phyloP scores from a whole-genome alignment of 208 protist species.

The Crithidia mellificae region DNA sequence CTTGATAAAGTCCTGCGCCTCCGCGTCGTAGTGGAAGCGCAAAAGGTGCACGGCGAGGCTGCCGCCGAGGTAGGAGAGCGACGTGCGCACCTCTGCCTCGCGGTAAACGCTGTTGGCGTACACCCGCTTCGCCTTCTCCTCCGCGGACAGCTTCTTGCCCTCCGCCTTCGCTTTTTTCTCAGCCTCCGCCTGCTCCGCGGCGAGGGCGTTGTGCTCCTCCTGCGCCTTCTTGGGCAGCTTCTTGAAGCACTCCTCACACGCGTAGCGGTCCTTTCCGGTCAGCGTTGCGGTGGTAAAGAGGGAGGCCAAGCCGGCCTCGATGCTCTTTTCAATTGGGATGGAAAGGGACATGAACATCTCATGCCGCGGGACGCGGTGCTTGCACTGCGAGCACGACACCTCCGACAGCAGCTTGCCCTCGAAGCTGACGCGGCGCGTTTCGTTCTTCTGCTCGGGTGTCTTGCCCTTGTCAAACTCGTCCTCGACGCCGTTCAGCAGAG shows the following conservation, averaged over 20 bases:
- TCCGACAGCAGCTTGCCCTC: conserved; percentile 65
- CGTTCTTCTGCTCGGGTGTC: conserved; percentile 54
- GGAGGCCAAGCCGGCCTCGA: conserved; percentile 54
- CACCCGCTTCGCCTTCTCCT: conserved; percentile 33
- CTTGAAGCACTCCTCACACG: conserved; percentile 85
- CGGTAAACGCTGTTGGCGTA: conserved; percentile 71
- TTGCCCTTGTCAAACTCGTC: conserved; percentile 84
- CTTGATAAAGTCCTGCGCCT: conserved; percentile 64
- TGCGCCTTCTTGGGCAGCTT: conserved; percentile 51
- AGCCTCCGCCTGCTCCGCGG: conserved; percentile 39
- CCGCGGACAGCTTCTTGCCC: conserved; percentile 33
- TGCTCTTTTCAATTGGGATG: conserved; percentile 65
- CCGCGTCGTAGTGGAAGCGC: conserved; percentile 74
- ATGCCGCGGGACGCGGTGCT: conserved; percentile 42
- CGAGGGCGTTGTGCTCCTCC: conserved; percentile 62
- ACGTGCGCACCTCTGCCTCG: conserved; percentile 67
- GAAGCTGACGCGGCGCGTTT: conserved; percentile 58
- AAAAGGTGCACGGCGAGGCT: conserved; percentile 79
- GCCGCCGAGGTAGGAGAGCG: conserved; percentile 62
- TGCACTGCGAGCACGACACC: conserved; percentile 64
- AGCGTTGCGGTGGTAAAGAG: conserved; percentile 55
- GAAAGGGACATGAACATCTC: conserved; percentile 90
- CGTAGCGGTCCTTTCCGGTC: conserved; percentile 71
- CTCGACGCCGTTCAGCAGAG: conserved; percentile 79
- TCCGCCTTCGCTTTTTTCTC: conserved; percentile 27